Evolutionary conservation across 495 filamentous ascomycete genomes (phyloP).

Genomic region (Neurospora cerealis): DNA sequence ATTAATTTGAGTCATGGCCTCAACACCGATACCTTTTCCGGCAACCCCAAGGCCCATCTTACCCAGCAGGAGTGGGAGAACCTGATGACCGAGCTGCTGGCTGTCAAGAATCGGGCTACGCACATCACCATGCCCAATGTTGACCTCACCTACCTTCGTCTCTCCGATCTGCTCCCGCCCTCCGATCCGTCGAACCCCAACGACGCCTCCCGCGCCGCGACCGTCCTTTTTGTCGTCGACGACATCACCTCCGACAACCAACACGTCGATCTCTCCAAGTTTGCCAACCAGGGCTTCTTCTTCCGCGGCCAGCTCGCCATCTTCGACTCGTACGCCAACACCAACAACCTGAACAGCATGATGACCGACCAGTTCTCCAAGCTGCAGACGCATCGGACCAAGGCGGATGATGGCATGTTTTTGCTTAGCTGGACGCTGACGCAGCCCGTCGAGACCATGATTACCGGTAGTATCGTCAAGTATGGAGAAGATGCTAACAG

Average conservation of each 20-base stretch:
- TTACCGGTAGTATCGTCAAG: neutral
- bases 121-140: neutral
- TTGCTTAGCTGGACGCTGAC: neutral
- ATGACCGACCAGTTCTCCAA: neutral
- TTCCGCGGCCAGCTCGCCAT: neutral
- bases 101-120: neutral
- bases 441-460: neutral
- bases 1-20: neutral
- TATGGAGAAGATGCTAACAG: neutral
- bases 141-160: neutral
- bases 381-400: neutral
- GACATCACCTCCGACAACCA: neutral
- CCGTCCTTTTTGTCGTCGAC: neutral
- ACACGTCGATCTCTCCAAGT: neutral
- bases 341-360: neutral
- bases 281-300: neutral
- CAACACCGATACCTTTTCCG: neutral
- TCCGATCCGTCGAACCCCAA: neutral
- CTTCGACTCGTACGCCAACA: neutral
- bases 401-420: neutral
- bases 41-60: neutral
- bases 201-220: neutral
- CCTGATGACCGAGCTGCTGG: neutral
- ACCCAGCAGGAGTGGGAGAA: neutral
- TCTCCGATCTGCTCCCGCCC: neutral